phyloP scores from a whole-genome alignment of 768 basidiomycete species.

The Xerocomellus dryophilus region DNA sequence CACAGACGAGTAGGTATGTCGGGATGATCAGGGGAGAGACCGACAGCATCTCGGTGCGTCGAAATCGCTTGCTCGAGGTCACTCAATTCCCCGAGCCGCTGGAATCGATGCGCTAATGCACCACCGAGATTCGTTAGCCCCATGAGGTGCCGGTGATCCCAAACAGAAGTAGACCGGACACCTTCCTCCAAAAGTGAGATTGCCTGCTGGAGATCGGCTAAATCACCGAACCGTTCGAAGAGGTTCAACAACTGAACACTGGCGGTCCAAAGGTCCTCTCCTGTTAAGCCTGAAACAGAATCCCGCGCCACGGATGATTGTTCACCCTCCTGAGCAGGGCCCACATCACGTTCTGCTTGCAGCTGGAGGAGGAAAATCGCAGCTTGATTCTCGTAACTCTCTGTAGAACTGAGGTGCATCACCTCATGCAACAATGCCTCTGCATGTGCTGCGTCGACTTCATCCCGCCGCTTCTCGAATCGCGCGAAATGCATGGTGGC shows the following conservation, averaged over 20 bases:
- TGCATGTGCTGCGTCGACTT: background rate
- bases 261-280: background rate
- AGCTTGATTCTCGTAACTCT: background rate
- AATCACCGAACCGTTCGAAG: background rate
- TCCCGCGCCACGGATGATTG: background rate
- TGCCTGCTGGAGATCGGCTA: background rate
- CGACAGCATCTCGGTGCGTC: background rate
- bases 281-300: background rate
- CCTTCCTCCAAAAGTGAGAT: background rate
- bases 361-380: background rate
- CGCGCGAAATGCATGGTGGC: background rate
- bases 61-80: background rate
- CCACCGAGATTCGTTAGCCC: background rate
- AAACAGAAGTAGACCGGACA: background rate
- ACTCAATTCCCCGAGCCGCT: background rate
- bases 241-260: background rate
- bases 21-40: background rate
- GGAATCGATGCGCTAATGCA: background rate
- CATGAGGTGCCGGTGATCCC: background rate
- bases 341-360: background rate
- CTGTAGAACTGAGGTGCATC: background rate
- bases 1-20: background rate
- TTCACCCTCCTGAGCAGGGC: background rate
- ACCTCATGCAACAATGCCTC: background rate
- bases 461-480: background rate